phyloP scores from a whole-genome alignment of 75 land plant species.

The Cunninghamia lanceolata region DNA sequence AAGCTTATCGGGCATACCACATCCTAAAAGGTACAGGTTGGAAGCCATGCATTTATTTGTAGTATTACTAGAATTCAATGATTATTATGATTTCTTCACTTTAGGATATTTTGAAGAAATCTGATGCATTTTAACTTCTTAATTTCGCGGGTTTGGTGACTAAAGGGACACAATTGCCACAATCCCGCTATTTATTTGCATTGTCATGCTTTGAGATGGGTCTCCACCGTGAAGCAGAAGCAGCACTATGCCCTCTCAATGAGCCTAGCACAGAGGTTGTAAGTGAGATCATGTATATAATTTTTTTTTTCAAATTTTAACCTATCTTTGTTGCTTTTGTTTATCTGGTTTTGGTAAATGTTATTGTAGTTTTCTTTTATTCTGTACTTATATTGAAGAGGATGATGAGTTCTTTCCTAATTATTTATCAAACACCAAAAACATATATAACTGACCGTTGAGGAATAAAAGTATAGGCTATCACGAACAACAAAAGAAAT shows the following conservation, averaged over 20 bases:
- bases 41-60: background rate
- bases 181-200: conserved; percentile 94
- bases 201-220: conserved; percentile 94
- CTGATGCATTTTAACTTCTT: background rate
- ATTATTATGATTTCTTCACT: background rate
- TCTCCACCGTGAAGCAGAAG: conserved; percentile 82
- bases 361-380: background rate
- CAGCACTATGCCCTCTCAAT: conserved; percentile 60
- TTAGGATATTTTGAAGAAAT: background rate
- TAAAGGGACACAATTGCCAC: conserved; percentile 83
- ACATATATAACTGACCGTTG: background rate
- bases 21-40: conserved; percentile 70
- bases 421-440: background rate
- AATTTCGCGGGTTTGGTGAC: background rate
- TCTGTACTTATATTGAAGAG: background rate
- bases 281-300: background rate
- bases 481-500: background rate
- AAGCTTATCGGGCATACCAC: conserved; percentile 81
- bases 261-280: conserved; percentile 73
- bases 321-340: background rate
- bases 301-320: background rate
- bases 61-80: background rate
- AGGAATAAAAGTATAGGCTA: background rate
- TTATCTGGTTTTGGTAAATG: background rate
- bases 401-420: background rate